Conservation (phyloP, 345 rosid genomes). For the Garcia nutans region DNA sequence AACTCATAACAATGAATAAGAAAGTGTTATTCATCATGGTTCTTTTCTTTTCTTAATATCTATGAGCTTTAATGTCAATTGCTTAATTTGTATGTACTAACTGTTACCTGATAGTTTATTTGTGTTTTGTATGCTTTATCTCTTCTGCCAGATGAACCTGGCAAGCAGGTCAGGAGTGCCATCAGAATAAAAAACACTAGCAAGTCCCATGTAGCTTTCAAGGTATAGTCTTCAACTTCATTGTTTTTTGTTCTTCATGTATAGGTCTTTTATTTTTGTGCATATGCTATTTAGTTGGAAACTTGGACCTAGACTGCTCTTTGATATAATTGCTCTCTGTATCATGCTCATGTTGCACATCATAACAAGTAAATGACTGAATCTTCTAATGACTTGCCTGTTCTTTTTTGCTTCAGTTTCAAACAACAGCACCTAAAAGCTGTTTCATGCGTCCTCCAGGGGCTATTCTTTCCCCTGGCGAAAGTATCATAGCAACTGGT, state of each 20-base stretch:
- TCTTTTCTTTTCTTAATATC: background rate
- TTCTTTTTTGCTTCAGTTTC: constrained; percentile 58
- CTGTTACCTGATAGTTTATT: background rate
- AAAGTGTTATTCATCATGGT: background rate
- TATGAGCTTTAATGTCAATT: background rate
- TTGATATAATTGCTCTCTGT: background rate
- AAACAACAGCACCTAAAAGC: constrained; percentile 98
- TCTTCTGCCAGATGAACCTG: constrained; percentile 73
- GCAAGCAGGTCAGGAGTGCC: constrained; percentile 96
- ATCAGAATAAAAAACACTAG: constrained; percentile 88
- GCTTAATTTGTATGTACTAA: background rate
- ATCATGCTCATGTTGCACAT: background rate
- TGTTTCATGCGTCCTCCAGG: constrained; percentile 99
- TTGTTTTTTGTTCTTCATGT: background rate
- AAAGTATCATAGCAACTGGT: constrained; percentile 89
- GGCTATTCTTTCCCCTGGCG: constrained; percentile 90
- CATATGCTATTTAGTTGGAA: background rate
- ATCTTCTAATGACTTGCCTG: background rate
- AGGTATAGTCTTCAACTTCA: background rate
- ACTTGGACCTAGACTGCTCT: background rate
- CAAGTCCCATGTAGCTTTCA: constrained; percentile 86
- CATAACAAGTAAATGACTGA: background rate
- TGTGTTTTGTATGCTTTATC: background rate
- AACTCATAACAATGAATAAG: background rate
- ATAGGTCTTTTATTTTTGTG: background rate